Evolutionary conservation across 192 early-diverging fungal species (phyloP).

Genomic region (Umbelopsis sp.): DNA sequence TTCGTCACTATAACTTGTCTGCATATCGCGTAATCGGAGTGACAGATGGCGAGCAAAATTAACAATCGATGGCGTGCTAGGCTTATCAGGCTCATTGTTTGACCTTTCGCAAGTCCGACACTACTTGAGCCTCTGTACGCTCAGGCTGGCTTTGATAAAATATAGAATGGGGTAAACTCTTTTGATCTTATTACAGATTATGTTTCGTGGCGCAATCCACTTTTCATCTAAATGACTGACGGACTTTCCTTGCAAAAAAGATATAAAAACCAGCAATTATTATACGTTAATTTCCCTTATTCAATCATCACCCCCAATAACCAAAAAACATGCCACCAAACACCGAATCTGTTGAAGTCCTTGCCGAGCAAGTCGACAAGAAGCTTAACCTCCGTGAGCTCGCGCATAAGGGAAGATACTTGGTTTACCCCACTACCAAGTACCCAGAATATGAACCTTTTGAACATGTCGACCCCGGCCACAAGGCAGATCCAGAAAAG

Average conservation of each 20-base stretch:
- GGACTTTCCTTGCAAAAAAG: neutral
- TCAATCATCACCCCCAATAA: neutral
- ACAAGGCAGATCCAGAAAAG: constrained; percentile 31
- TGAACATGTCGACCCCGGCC: constrained; percentile 35
- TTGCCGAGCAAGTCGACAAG: constrained; percentile 25
- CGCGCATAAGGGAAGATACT: constrained; percentile 25
- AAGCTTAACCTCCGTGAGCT: constrained; percentile 15
- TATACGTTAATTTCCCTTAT: neutral
- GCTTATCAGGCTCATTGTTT: neutral
- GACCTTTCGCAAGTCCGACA: neutral
- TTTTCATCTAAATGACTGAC: neutral
- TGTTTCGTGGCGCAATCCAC: neutral
- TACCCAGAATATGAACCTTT: constrained; percentile 20
- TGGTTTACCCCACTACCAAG: constrained; percentile 26
- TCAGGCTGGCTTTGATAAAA: neutral
- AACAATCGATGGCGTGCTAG: constrained; percentile 8
- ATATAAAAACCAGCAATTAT: neutral
- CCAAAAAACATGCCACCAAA: neutral
- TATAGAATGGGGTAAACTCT: neutral
- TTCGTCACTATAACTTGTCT: neutral
- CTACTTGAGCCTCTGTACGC: neutral
- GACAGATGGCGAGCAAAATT: neutral
- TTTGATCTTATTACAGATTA: neutral
- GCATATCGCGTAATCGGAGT: constrained; percentile 8
- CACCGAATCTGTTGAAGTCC: constrained; percentile 15